Percentiles rank a stretch among this genome's conserved stretches.
Evolutionary conservation across 352 stramenopile genomes (phyloP).

Genomic region (Elongisporangium anandrum): DNA sequence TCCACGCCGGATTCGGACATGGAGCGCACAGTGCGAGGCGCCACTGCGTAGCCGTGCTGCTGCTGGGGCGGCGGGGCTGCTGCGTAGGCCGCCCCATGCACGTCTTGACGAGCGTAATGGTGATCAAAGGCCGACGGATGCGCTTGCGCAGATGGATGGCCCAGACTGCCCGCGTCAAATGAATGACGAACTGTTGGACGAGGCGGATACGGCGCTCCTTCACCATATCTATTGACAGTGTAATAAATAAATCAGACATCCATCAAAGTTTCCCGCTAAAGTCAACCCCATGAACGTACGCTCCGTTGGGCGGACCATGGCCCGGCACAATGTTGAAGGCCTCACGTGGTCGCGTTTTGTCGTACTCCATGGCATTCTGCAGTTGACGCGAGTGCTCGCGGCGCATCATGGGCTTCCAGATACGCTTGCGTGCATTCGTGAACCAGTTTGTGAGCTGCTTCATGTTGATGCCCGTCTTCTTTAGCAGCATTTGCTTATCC

Average conservation of each 20-base stretch:
- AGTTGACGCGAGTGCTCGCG: constrained; percentile 77
- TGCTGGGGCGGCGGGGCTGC: constrained; percentile 22
- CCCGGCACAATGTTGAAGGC: constrained; percentile 14
- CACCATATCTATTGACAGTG: constrained; percentile 9
- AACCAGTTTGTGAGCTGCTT: constrained; percentile 91
- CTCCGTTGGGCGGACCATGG: constrained; percentile 9
- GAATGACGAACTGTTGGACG: constrained; percentile 47
- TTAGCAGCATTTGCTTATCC: constrained; percentile 88
- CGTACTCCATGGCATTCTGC: constrained; percentile 67
- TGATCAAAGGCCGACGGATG: constrained; percentile 20
- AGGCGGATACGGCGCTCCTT: constrained; percentile 38
- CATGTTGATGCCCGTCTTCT: constrained; percentile 89
- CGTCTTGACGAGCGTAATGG: constrained; percentile 15
- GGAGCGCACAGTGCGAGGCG: constrained; percentile 47
- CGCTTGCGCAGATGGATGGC: constrained; percentile 14
- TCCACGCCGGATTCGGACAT: constrained; percentile 56
- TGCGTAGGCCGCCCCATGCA: constrained; percentile 6
- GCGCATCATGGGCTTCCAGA: constrained; percentile 89
- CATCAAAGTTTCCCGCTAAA: background rate
- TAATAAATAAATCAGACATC: background rate
- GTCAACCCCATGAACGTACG: constrained; percentile 8
- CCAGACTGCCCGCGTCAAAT: constrained; percentile 64
- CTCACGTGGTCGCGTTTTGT: constrained; percentile 37
- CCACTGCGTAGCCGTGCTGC: constrained; percentile 6
- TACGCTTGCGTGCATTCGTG: constrained; percentile 85